Evolutionary conservation across 2,329 filamentous ascomycete species (phyloP).

Genomic region (Epicoccum sorghinum): DNA sequence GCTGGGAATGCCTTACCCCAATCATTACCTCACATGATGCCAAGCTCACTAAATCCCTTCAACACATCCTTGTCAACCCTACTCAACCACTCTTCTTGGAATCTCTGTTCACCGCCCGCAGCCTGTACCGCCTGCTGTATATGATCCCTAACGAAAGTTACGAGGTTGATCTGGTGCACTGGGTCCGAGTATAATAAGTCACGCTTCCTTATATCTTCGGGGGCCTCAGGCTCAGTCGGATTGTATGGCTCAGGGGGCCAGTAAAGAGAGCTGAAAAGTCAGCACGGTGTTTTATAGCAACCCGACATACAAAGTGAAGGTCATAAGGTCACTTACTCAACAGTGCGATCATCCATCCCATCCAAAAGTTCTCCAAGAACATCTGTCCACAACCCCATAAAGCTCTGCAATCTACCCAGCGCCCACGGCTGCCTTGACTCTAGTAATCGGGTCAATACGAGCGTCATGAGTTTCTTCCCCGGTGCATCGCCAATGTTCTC

Average conservation of each 20-base stretch:
- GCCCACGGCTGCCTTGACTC: constrained; percentile 67
- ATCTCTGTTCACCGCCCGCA: constrained; percentile 68
- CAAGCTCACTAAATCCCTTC: constrained; percentile 60
- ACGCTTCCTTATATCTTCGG: constrained; percentile 55
- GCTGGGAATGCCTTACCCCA: too few relatives aligned
- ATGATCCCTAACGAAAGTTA: constrained; percentile 67
- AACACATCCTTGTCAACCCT: constrained; percentile 78
- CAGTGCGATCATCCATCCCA: constrained; percentile 56
- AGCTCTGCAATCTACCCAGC: constrained; percentile 70
- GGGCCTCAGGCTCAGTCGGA: constrained; percentile 47
- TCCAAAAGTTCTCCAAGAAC: constrained; percentile 71
- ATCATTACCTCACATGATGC: constrained; percentile 37
- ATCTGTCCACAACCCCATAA: constrained; percentile 77
- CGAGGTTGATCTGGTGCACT: constrained; percentile 69
- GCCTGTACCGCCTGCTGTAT: constrained; percentile 64
- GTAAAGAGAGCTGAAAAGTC: constrained; percentile 46
- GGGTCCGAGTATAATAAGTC: constrained; percentile 66
- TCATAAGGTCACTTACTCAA: constrained; percentile 36
- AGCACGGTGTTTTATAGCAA: neutral
- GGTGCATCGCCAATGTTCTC: constrained; percentile 70
- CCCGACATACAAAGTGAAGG: neutral
- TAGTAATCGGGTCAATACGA: constrained; percentile 74
- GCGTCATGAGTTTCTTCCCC: constrained; percentile 72
- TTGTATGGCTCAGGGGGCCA: constrained; percentile 46
- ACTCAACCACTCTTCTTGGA: constrained; percentile 71